These are phyloP conservation scores for Colletotrichum acutatum DNA, from an alignment of 2,329 filamentous ascomycete species.

Conservation along the genomic window DNA sequence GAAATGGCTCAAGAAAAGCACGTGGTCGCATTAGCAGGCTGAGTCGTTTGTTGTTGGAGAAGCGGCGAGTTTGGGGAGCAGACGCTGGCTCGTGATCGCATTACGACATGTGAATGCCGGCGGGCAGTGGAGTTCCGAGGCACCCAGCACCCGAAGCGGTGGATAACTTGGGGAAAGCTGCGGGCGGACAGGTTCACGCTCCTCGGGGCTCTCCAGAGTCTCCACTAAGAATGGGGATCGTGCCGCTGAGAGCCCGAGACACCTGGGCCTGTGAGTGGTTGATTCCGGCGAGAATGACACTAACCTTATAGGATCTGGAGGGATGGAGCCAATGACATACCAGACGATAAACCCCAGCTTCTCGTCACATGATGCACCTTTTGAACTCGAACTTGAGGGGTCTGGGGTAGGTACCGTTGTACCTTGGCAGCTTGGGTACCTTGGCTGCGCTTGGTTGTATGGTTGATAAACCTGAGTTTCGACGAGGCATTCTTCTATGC, in stretches of 20 bases:
- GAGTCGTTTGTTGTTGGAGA: constrained; percentile 30
- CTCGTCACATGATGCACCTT: constrained; percentile 25
- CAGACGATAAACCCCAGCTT: constrained; percentile 9
- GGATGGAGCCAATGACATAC: constrained; percentile 14
- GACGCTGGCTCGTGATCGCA: constrained; percentile 33
- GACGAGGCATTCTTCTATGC: not conserved
- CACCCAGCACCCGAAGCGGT: constrained; percentile 34
- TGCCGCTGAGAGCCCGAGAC: constrained; percentile 5
- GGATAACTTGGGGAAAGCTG: constrained; percentile 34
- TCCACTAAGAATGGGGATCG: constrained; percentile 8
- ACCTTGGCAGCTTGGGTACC: too few relatives aligned
- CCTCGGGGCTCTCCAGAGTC: constrained; percentile 11
- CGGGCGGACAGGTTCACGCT: not conserved
- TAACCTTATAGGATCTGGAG: constrained; percentile 15
- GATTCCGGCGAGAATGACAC: constrained; percentile 21
- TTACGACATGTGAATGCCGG: constrained; percentile 36
- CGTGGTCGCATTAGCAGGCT: constrained; percentile 28
- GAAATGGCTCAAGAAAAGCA: constrained; percentile 14
- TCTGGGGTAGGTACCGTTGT: not conserved
- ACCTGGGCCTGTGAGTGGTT: constrained; percentile 24
- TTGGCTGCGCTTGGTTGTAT: too few relatives aligned
- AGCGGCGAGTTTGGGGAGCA: not conserved
- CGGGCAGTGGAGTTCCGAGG: constrained; percentile 34
- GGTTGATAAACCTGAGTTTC: not conserved
- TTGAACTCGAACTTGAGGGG: not conserved